Percentiles rank a stretch among this genome's conserved stretches.
These are phyloP conservation scores for Gossypium laxum DNA, from an alignment of 441 rosid species.

Conservation along the genomic window DNA sequence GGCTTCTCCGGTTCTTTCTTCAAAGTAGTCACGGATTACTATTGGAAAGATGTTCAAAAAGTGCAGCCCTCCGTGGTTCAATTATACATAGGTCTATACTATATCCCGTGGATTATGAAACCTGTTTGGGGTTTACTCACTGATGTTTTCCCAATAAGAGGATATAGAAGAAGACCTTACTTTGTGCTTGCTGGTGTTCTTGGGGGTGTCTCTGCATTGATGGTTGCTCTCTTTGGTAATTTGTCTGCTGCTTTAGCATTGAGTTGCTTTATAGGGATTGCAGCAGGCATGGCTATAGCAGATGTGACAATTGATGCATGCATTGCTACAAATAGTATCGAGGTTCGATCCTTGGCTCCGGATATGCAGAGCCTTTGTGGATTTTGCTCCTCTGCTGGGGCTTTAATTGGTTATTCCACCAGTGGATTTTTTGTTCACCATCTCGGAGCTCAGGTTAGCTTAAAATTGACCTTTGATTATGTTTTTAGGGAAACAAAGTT, in stretches of 20 bases:
- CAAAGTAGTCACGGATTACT: slow-evolving; percentile 31
- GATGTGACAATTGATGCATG: slow-evolving; percentile 82
- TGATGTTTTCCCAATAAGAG: slow-evolving; percentile 57
- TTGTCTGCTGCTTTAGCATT: slow-evolving; percentile 44
- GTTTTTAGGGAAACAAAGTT: background rate
- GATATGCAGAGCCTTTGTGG: slow-evolving; percentile 80
- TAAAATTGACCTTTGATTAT: background rate
- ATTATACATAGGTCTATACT: slow-evolving; percentile 38
- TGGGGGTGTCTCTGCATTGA: slow-evolving; percentile 41
- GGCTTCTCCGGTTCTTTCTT: slow-evolving; percentile 63
- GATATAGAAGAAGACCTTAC: slow-evolving; percentile 64
- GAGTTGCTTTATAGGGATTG: slow-evolving; percentile 46
- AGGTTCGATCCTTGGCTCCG: slow-evolving; percentile 46
- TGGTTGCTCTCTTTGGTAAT: slow-evolving; percentile 35
- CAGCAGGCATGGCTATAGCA: slow-evolving; percentile 65
- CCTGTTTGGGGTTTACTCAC: slow-evolving; percentile 77
- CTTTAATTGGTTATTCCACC: slow-evolving; percentile 45
- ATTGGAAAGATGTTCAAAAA: slow-evolving; percentile 13
- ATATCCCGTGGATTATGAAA: slow-evolving; percentile 73
- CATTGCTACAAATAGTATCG: slow-evolving; percentile 61
- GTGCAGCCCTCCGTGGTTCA: slow-evolving; percentile 12
- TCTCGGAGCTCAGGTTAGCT: slow-evolving; percentile 61
- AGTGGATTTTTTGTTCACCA: slow-evolving; percentile 50
- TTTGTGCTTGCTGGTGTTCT: slow-evolving; percentile 56
- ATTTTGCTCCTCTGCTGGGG: slow-evolving; percentile 64